Evolutionary conservation across 2,329 filamentous ascomycete genomes (phyloP), one percentile per base, ranked within the genome.

Genomic region (Triangularia verruculosa): DNA sequence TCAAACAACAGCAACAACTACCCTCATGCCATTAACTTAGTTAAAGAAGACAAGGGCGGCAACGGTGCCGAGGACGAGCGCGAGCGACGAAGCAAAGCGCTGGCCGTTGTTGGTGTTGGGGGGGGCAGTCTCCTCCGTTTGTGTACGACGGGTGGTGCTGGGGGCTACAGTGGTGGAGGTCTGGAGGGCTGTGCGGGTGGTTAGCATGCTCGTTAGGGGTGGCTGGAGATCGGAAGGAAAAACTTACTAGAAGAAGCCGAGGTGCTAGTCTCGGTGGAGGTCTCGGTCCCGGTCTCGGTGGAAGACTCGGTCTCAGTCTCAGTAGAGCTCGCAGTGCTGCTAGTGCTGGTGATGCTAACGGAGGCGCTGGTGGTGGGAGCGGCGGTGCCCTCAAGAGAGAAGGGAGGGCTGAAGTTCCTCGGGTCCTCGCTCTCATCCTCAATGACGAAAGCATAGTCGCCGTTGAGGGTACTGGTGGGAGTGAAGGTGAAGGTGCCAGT

Each of bases 381-480:
- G 55, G 58, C 65, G 52, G 64, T 65, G 65, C 70, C 62, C 61
- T 59, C 24, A 68, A 68, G 67, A 61, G 70, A 22, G 66, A 71
- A 83, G 71, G 74, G 74, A 12, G 63, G 4, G 69, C 77, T 79
- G 77, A 79, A 83, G 79, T 83, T 83, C 71, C 71, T 66, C 3
- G 1, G 1, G 12, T 73, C 71, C 24, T 58, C 67, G 30, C 69
- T 70, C 32, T 69, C 70, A 68, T 83, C 80, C 27, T 61, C 65
- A 69, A 83, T 81, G 73, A 78, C 73, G 67, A 83, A 75, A 66
- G 80, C 80, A 68, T 83, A 83, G 30, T 68, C 70, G 72, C 74
- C 80, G 27, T 73, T 69, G 62, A 76, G 63, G 28, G 81, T 72
- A 63, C 69, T 68, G n/a, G 71, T 53, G 13, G 78, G 76, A 15